Conservation (phyloP, 1,284 basidiomycete genomes). For the Cryptococcus jaspeensis region DNA sequence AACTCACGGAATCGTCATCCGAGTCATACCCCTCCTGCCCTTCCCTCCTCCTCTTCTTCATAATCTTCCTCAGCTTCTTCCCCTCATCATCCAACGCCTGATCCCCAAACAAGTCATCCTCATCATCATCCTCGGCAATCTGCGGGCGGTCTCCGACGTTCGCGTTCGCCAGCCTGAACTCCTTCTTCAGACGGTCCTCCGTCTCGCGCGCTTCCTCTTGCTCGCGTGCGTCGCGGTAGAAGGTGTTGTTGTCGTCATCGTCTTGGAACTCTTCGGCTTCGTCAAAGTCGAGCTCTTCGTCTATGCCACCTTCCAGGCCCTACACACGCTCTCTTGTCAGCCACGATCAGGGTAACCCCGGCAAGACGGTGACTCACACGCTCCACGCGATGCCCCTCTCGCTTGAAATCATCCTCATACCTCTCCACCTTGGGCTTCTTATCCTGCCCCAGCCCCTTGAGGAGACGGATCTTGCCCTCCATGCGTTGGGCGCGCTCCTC, state of each 20-base stretch:
- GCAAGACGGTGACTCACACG: conserved; percentile 23
- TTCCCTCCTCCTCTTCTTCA: conserved; percentile 35
- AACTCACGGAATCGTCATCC: conserved; percentile 23
- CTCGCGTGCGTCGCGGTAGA: conserved; percentile 44
- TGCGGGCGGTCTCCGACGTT: conserved; percentile 45
- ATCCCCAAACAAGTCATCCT: conserved; percentile 39
- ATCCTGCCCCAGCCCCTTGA: conserved; percentile 17
- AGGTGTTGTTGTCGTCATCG: conserved; percentile 47
- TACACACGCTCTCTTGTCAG: conserved; percentile 8
- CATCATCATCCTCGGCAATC: conserved; percentile 36
- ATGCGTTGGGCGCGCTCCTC: conserved; percentile 31
- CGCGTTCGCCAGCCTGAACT: conserved; percentile 43
- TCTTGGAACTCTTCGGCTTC: conserved; percentile 47
- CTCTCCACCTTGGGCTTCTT: conserved; percentile 28
- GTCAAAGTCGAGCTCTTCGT: conserved; percentile 48
- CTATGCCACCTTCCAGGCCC: conserved; percentile 44
- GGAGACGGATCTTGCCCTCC: conserved; percentile 26
- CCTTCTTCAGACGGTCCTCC: conserved; percentile 43
- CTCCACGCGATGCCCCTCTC: conserved; percentile 36
- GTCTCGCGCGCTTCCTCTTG: conserved; percentile 43
- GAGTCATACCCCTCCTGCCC: conserved; percentile 24
- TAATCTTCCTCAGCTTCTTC: conserved; percentile 35
- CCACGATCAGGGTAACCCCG: neutral
- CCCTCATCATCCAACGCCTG: conserved; percentile 34
- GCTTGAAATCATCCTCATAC: conserved; percentile 40